These are phyloP conservation scores for Sclerotinia nivalis DNA, from an alignment of 2,329 filamentous ascomycete genomes.

Conservation along the genomic window DNA sequence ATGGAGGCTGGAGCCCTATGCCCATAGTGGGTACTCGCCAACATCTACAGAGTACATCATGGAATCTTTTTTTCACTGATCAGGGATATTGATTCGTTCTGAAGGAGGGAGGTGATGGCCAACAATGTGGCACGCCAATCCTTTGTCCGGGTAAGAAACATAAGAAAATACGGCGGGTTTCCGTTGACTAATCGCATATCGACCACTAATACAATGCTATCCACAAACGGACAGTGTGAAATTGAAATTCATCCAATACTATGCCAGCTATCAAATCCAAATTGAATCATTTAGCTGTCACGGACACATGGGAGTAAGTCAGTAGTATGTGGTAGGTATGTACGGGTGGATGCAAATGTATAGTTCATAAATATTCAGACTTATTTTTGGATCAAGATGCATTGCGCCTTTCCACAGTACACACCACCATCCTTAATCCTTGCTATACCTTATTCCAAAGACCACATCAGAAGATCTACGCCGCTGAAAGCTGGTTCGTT, in stretches of 20 bases:
- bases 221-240: not conserved
- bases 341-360: not conserved
- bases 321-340: not conserved
- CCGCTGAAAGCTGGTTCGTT: slow-evolving; percentile 20
- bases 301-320: slow-evolving; percentile 4
- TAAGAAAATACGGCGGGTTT: not conserved
- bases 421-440: slow-evolving; percentile 7
- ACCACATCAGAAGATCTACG: slow-evolving; percentile 25
- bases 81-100: slow-evolving; percentile 12
- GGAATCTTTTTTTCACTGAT: slow-evolving; percentile 1
- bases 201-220: not conserved
- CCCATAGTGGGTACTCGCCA: slow-evolving; percentile 14
- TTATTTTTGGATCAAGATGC: slow-evolving; percentile 24
- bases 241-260: not conserved
- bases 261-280: not conserved
- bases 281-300: not conserved
- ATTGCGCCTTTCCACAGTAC: not conserved
- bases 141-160: not conserved
- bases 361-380: not conserved
- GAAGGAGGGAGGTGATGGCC: slow-evolving; percentile 1
- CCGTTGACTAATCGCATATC: slow-evolving; percentile 6
- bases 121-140: slow-evolving; percentile 2
- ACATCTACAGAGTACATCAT: slow-evolving; percentile 1
- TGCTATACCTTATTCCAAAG: slow-evolving; percentile 21
- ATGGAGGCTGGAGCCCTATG: slow-evolving; percentile 23